Conservation (phyloP, 768 basidiomycete genomes). For the Termitomyces sp. region DNA sequence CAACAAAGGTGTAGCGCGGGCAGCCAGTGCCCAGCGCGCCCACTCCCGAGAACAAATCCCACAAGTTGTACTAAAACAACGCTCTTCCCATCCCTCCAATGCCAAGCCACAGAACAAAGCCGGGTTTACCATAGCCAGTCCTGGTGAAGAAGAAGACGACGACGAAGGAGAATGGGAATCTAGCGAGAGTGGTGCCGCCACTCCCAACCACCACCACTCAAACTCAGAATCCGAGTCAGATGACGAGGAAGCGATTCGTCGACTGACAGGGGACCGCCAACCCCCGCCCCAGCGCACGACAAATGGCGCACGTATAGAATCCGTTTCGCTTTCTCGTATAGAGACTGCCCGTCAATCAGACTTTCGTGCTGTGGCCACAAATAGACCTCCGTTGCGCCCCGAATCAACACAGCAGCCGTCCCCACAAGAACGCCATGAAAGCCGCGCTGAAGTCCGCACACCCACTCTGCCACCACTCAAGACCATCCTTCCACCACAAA, state of each 20-base stretch:
- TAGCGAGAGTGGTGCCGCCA: slow-evolving; percentile 71
- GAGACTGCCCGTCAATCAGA: slow-evolving; percentile 34
- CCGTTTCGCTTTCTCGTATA: slow-evolving; percentile 25
- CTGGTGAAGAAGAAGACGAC: slow-evolving; percentile 41
- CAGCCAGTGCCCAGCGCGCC: slow-evolving; percentile 31
- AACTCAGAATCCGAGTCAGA: slow-evolving; percentile 40
- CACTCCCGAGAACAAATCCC: slow-evolving; percentile 30
- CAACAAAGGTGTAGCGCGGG: slow-evolving; percentile 24
- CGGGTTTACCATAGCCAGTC: slow-evolving; percentile 57
- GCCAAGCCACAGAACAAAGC: slow-evolving; percentile 35
- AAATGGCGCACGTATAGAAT: slow-evolving; percentile 9
- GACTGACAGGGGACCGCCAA: slow-evolving; percentile 14
- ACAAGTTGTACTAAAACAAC: slow-evolving; percentile 20
- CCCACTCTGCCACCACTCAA: slow-evolving; percentile 15
- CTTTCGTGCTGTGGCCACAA: slow-evolving; percentile 17
- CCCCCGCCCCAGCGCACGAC: slow-evolving; percentile 3
- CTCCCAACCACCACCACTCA: slow-evolving; percentile 51
- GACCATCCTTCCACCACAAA: slow-evolving; percentile 4
- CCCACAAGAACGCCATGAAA: slow-evolving; percentile 2
- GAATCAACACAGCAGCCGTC: neutral
- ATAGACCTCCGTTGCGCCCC: slow-evolving; percentile 2
- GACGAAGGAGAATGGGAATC: slow-evolving; percentile 73
- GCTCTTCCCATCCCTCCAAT: slow-evolving; percentile 16
- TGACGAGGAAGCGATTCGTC: slow-evolving; percentile 18
- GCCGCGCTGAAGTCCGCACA: slow-evolving; percentile 7